Evolutionary conservation across 2,329 filamentous ascomycete genomes (phyloP).

Genomic region (Leptographium lundbergii): DNA sequence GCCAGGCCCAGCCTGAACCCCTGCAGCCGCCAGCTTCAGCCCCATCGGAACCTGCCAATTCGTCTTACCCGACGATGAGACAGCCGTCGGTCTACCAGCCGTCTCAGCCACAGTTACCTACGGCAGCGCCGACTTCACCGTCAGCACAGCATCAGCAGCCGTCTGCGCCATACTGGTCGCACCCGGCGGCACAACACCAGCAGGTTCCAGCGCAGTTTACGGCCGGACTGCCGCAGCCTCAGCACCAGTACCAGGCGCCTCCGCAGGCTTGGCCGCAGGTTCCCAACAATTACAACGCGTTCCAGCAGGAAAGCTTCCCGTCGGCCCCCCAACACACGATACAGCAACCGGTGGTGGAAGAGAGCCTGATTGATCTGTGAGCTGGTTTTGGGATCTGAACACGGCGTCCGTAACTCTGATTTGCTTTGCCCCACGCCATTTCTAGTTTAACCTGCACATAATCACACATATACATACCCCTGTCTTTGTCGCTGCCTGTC

Average conservation of each 20-base stretch:
- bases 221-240: slow-evolving; percentile 22
- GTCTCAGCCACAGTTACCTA: slow-evolving; percentile 27
- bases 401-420: neutral
- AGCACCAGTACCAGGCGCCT: slow-evolving; percentile 2
- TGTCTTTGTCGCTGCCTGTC: neutral
- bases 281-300: slow-evolving; percentile 29
- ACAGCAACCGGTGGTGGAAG: slow-evolving; percentile 50
- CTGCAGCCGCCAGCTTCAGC: slow-evolving; percentile 14
- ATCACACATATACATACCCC: neutral
- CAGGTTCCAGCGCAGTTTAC: slow-evolving; percentile 19
- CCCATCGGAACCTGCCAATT: slow-evolving; percentile 29
- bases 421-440: neutral
- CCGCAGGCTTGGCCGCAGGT: slow-evolving; percentile 24
- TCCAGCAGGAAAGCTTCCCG: slow-evolving; percentile 51
- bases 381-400: neutral
- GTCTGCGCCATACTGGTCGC: slow-evolving; percentile 35
- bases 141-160: slow-evolving; percentile 16
- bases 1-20: slow-evolving; percentile 19
- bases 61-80: slow-evolving; percentile 40
- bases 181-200: slow-evolving; percentile 27
- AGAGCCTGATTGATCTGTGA: slow-evolving; percentile 63
- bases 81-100: slow-evolving; percentile 31
- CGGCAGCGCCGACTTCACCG: slow-evolving; percentile 21
- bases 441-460: neutral
- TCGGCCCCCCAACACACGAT: slow-evolving; percentile 51